Conservation (phyloP, 495 filamentous ascomycete genomes). For the Achaetomiella virescens region DNA sequence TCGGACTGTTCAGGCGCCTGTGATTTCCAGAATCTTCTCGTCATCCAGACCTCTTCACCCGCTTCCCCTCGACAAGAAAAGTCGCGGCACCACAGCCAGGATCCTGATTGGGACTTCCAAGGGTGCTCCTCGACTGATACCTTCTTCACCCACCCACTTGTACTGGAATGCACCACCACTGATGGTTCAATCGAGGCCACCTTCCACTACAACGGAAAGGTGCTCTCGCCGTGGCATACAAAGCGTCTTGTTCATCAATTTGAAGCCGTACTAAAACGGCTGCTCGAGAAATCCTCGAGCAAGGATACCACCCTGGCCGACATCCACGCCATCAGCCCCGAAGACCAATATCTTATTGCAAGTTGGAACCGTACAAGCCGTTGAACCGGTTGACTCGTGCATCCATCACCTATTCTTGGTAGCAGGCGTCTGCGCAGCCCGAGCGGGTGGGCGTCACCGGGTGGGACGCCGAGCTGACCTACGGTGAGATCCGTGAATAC, state of each 20-base stretch:
- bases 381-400: slow-evolving; percentile 20
- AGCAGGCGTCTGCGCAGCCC: slow-evolving; percentile 39
- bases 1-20: slow-evolving; percentile 27
- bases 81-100: neutral
- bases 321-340: slow-evolving; percentile 16
- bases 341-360: slow-evolving; percentile 16
- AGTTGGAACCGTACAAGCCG: slow-evolving; percentile 11
- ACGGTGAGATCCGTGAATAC: slow-evolving; percentile 39
- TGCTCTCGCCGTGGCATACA: slow-evolving; percentile 20
- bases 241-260: slow-evolving; percentile 24
- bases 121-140: slow-evolving; percentile 14
- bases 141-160: slow-evolving; percentile 27
- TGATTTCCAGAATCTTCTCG: slow-evolving; percentile 38
- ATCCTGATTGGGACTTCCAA: slow-evolving; percentile 11
- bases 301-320: slow-evolving; percentile 8
- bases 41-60: slow-evolving; percentile 24
- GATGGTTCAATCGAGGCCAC: slow-evolving; percentile 13
- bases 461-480: slow-evolving; percentile 57
- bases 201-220: slow-evolving; percentile 19
- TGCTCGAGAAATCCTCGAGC: neutral
- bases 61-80: neutral
- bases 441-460: slow-evolving; percentile 28
- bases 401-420: slow-evolving; percentile 34
- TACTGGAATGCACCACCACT: slow-evolving; percentile 18
- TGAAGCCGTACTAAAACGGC: slow-evolving; percentile 15